Evolutionary conservation across 2,329 filamentous ascomycete species (phyloP).

Genomic region (Verticillium dahliae): DNA sequence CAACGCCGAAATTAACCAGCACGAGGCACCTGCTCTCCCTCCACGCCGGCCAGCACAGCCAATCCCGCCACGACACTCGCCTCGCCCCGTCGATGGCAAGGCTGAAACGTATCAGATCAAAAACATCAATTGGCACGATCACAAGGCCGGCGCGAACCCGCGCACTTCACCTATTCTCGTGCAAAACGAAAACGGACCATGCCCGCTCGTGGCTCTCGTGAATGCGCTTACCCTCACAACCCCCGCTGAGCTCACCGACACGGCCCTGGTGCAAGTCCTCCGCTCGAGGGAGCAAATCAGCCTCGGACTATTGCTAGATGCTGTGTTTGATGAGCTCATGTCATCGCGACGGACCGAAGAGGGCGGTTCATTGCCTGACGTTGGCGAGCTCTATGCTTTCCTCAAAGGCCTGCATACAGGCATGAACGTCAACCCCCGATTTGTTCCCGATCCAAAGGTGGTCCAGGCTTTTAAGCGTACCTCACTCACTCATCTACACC

Average conservation of each 20-base stretch:
- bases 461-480: constrained; percentile 41
- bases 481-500: constrained; percentile 45
- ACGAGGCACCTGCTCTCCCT: constrained; percentile 22
- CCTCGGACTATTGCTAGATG: constrained; percentile 76
- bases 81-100: constrained; percentile 33
- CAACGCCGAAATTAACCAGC: background rate
- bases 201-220: constrained; percentile 84
- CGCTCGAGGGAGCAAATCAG: constrained; percentile 81
- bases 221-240: constrained; percentile 87
- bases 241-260: constrained; percentile 51
- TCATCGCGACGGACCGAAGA: constrained; percentile 60
- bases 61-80: constrained; percentile 29
- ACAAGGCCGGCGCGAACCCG: constrained; percentile 49
- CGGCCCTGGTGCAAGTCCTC: constrained; percentile 71
- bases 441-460: constrained; percentile 54
- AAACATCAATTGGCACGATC: constrained; percentile 79
- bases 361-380: constrained; percentile 68
- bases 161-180: constrained; percentile 81
- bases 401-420: constrained; percentile 85
- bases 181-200: constrained; percentile 92
- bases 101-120: constrained; percentile 88
- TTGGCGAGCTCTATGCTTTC: constrained; percentile 82
- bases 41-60: constrained; percentile 23
- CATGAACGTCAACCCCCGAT: constrained; percentile 96
- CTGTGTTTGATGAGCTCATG: constrained; percentile 89